These are phyloP conservation scores for Quercus phellos DNA, from an alignment of 331 rosid genomes.

Conservation along the genomic window DNA sequence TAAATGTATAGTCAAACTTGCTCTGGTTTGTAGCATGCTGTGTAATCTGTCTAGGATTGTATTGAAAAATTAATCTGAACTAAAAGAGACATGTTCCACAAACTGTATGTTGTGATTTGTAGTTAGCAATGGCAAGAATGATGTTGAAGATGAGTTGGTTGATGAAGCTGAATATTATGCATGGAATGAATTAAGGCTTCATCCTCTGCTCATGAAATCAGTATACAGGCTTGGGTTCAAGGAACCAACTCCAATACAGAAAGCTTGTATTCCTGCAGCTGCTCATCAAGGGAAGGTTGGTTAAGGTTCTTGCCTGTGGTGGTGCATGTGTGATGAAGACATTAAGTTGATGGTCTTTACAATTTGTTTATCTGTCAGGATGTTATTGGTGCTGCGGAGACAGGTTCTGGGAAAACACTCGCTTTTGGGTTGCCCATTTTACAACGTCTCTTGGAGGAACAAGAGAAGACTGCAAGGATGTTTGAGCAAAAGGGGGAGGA, in stretches of 20 bases:
- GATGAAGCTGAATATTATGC: slow-evolving; percentile 72
- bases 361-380: slow-evolving; percentile 51
- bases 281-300: slow-evolving; percentile 97
- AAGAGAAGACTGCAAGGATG: slow-evolving; percentile 53
- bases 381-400: slow-evolving; percentile 90
- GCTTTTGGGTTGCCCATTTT: slow-evolving; percentile 97
- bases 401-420: slow-evolving; percentile 94
- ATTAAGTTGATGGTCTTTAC: slow-evolving; percentile 10
- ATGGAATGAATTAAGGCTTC: slow-evolving; percentile 92
- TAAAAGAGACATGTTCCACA: slow-evolving; percentile 1
- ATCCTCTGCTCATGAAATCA: slow-evolving; percentile 77
- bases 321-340: not conserved
- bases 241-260: slow-evolving; percentile 88
- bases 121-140: slow-evolving; percentile 39
- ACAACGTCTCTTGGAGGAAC: slow-evolving; percentile 89
- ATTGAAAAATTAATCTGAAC: not conserved
- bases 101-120: slow-evolving; percentile 15
- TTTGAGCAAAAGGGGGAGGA: slow-evolving; percentile 46
- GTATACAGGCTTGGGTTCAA: slow-evolving; percentile 74
- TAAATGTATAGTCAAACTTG: not conserved
- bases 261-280: slow-evolving; percentile 92
- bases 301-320: slow-evolving; percentile 24
- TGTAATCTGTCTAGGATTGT: not conserved
- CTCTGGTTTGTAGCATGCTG: not conserved
- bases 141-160: slow-evolving; percentile 33